Percentiles rank a stretch among this genome's conserved stretches.
phyloP scores from a whole-genome alignment of 768 basidiomycete genomes.

The Pulveroboletus sp. region DNA sequence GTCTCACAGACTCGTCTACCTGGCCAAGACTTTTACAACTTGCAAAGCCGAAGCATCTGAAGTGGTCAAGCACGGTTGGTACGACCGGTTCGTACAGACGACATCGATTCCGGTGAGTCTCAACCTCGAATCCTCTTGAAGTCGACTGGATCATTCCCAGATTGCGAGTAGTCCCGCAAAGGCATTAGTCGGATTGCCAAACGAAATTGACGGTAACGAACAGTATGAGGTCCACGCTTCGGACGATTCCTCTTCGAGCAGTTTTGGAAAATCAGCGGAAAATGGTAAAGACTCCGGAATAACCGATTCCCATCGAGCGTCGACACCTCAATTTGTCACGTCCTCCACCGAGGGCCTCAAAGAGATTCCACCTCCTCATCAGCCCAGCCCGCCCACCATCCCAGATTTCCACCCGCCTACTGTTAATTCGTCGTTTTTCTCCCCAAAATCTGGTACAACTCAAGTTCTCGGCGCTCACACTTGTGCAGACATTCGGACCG shows the following conservation, averaged over 20 bases:
- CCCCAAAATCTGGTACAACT: background rate
- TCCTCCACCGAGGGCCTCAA: background rate
- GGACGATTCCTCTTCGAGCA: background rate
- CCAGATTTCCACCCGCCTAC: background rate
- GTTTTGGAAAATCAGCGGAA: background rate
- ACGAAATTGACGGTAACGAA: conserved; percentile 5
- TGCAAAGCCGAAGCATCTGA: conserved; percentile 44
- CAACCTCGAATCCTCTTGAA: background rate
- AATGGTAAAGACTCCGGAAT: background rate
- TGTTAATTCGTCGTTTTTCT: conserved; percentile 1
- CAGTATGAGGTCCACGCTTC: background rate
- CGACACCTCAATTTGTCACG: background rate
- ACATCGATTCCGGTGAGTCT: conserved; percentile 23
- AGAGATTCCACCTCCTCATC: background rate
- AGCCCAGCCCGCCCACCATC: background rate
- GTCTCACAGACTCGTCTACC: conserved; percentile 36
- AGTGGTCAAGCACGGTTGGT: conserved; percentile 53
- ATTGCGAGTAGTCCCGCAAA: conserved; percentile 15
- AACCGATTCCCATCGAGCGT: background rate
- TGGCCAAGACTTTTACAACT: conserved; percentile 43
- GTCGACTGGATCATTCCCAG: conserved; percentile 9
- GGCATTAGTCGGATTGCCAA: conserved; percentile 9
- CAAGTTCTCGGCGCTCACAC: background rate
- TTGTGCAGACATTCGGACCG: background rate
- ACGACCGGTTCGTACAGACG: conserved; percentile 40